Base-by-base conservation (phyloP, 108 stramenopile genomes). In the Cylindrotheca fusiformis region DNA sequence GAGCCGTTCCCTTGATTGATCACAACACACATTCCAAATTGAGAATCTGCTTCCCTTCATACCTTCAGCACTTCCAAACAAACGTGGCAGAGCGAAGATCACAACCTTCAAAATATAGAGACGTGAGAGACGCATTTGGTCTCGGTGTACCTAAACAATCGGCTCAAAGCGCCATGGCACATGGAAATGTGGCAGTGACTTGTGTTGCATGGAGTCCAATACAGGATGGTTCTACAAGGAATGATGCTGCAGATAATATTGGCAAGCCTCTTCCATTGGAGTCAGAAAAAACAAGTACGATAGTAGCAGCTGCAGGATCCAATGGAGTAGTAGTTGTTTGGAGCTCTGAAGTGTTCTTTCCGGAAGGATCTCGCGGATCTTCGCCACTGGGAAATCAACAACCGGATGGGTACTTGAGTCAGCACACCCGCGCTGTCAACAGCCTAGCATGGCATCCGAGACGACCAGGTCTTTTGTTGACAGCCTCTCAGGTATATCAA, bases 271-370 rank as follows among this genome's bases (percentile, higher is more conserved):
- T 19, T 2, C 26, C 45, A 33, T 47, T 54, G 32, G 51, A 22
- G 50, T 36, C 23, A 45, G 59, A 52, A 12, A 24, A 64, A 45
- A 47, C 26, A 10, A 22, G 85, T 49, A 60, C 78, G 14, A 74
- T 93, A 8, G 75, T 93, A 12, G 86, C 91, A 14, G 91, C 81
- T 18, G 82, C 84, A 57, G 91, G 88, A 63, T 89, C 88, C 21
- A 93, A 93, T 69, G 91, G 91, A 30, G 82, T 86, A 22, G 75
- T 93, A 32, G 84, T 86, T 20, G 72, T 86, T 30, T 92, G 87
- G 87, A 75, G 64, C 62, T 84, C 86, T 24, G 46, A 52, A 24
- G 49, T 57, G 0, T 66, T 69, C 45, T 60, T 82, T 57, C 55
- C 78, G 19, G 69, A 64, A n/a, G 63, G 75, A 25, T 59, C 51